These are phyloP conservation scores for Boeremia lycopersici DNA, from an alignment of 2,329 filamentous ascomycete genomes.

Conservation along the genomic window DNA sequence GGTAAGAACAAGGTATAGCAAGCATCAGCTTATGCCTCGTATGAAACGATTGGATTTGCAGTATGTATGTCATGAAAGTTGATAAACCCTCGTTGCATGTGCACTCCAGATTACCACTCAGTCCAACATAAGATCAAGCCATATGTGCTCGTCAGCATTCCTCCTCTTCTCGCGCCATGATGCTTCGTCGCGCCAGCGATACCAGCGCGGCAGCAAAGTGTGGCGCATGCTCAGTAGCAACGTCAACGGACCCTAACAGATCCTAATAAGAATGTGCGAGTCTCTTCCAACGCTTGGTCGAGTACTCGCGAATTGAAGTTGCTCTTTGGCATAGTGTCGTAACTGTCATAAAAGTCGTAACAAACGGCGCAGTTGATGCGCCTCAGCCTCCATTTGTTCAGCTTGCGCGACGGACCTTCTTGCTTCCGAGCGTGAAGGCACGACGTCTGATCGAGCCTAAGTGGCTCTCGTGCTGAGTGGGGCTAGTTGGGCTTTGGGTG, in stretches of 20 bases:
- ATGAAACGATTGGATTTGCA: neutral
- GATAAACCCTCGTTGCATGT: neutral
- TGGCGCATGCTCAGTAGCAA: neutral
- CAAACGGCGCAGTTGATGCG: slow-evolving; percentile 6
- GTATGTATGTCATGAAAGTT: neutral
- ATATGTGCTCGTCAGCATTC: neutral
- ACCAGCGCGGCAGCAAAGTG: neutral
- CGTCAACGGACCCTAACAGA: neutral
- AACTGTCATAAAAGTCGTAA: slow-evolving; percentile 15
- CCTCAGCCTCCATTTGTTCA: slow-evolving; percentile 13
- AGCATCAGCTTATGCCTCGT: neutral
- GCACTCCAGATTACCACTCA: neutral
- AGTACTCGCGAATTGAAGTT: slow-evolving; percentile 12
- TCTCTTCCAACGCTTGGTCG: slow-evolving; percentile 44
- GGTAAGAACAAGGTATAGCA: neutral
- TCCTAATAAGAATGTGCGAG: neutral
- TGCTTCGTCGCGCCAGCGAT: neutral
- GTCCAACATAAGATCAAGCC: neutral
- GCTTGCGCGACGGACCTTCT: slow-evolving; percentile 35
- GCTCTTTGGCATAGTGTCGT: slow-evolving; percentile 6
- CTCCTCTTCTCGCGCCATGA: neutral
- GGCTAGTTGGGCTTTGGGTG: slow-evolving; percentile 31
- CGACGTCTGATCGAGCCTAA: slow-evolving; percentile 29
- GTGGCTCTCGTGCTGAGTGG: slow-evolving; percentile 31
- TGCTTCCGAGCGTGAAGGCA: slow-evolving; percentile 42